phyloP scores from a whole-genome alignment of 2,329 filamentous ascomycete genomes.

The Passalora sequoiae region DNA sequence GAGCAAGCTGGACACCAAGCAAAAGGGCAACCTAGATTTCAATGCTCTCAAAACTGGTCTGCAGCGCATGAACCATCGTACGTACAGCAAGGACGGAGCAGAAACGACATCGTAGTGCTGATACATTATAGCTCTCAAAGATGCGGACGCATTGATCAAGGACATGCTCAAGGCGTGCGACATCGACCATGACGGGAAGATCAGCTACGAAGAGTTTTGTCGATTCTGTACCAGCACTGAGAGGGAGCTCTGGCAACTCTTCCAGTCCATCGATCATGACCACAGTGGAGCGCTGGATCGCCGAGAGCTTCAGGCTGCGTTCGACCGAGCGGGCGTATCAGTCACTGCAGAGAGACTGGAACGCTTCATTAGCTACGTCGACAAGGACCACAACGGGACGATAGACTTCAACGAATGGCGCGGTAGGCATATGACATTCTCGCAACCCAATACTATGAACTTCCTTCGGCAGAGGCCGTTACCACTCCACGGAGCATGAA shows the following conservation, averaged over 20 bases:
- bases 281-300: slow-evolving; percentile 81
- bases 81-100: slow-evolving; percentile 31
- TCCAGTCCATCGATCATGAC: slow-evolving; percentile 80
- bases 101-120: slow-evolving; percentile 3
- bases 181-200: slow-evolving; percentile 78
- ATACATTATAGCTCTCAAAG: slow-evolving; percentile 63
- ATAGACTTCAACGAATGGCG: slow-evolving; percentile 93
- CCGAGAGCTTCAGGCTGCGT: slow-evolving; percentile 73
- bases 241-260: slow-evolving; percentile 72
- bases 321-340: slow-evolving; percentile 69
- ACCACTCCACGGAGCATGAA: not conserved
- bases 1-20: slow-evolving; percentile 71
- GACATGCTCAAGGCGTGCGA: slow-evolving; percentile 80
- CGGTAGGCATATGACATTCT: slow-evolving; percentile 52
- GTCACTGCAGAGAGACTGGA: slow-evolving; percentile 73
- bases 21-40: slow-evolving; percentile 75
- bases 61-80: slow-evolving; percentile 86
- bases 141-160: slow-evolving; percentile 79
- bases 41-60: slow-evolving; percentile 79
- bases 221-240: slow-evolving; percentile 84
- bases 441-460: not conserved
- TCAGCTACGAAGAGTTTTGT: slow-evolving; percentile 90
- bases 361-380: slow-evolving; percentile 84
- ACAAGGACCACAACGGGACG: slow-evolving; percentile 77
- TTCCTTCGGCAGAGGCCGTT: not conserved